Evolutionary conservation across 2,329 filamentous ascomycete genomes (phyloP), one percentile per base, ranked within the genome.

Genomic region (Dothistroma septosporum): DNA sequence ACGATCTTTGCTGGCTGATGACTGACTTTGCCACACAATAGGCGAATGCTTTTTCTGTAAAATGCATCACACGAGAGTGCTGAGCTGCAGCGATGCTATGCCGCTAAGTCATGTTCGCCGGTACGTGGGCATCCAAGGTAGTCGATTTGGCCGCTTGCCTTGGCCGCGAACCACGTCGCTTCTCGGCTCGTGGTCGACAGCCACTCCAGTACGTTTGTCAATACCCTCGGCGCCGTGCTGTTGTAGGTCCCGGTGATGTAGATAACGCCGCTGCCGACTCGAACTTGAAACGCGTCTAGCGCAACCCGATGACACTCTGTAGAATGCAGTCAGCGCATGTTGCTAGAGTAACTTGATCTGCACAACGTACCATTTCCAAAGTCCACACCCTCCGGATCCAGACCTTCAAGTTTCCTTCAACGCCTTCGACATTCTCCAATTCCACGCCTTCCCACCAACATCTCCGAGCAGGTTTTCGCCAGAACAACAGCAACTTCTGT

Each of bases 371-470:
- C 85, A 99, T 99, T 82, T 99, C 94, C 61, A 99, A 83, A 61
- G 94, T 99, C 94, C 94, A 99, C 61, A 99, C 94, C 70, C 94
- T 85, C 72, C 94, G 84, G 74, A 99, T 97, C 94, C 94, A 99
- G 61, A 99, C 92, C 78, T 99, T 99, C 68, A 99, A 82, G 74
- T 88, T 91, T 56, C 92, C 93, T 55, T 96, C 86, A 8, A 97
- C 89, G 14, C 94, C 94, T 55, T 95, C 91, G 12, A 99, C 90
- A 66, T 90, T 83, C 19, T 94, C 86, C 49, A 99, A 82, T 75
- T 97, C 92, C 41, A 99, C 89, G 24, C 94, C 94, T 76, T 99
- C 94, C 94, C 94, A 99, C 94, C 94, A 99, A 81, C 94, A 99
- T 75, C 94, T 85, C 63, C 94, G 83, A 14, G 94, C 94, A 16